Evolutionary conservation across 2,329 filamentous ascomycete species (phyloP).

Genomic region (Trichoderma citrinoviride): DNA sequence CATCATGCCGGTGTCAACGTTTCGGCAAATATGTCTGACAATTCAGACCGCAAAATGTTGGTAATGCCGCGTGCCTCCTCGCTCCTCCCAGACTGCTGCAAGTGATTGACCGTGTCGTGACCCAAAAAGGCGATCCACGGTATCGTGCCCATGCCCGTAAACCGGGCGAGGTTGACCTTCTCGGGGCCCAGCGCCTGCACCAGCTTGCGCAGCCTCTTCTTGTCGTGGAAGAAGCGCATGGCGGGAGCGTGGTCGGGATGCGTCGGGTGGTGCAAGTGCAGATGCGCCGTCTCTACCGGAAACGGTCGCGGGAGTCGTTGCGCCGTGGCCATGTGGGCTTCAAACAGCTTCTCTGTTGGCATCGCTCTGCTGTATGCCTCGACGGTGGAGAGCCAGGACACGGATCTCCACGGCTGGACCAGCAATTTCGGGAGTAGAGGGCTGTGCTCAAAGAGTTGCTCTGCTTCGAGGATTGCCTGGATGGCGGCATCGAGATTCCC

Average conservation of each 20-base stretch:
- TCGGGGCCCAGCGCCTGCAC: slow-evolving; percentile 29
- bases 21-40: slow-evolving; percentile 33
- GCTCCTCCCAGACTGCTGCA: slow-evolving; percentile 41
- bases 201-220: slow-evolving; percentile 31
- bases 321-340: slow-evolving; percentile 50
- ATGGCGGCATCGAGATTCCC: slow-evolving; percentile 52
- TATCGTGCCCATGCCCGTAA: slow-evolving; percentile 34
- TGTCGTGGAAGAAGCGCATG: slow-evolving; percentile 44
- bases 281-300: slow-evolving; percentile 50
- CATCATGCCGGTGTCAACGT: slow-evolving; percentile 26
- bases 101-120: slow-evolving; percentile 47
- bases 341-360: slow-evolving; percentile 50
- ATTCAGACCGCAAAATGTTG: slow-evolving; percentile 38
- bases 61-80: slow-evolving; percentile 43
- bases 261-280: slow-evolving; percentile 55
- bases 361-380: slow-evolving; percentile 45
- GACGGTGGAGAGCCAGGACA: slow-evolving; percentile 54
- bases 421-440: slow-evolving; percentile 39
- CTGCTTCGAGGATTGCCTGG: slow-evolving; percentile 46
- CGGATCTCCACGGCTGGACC: slow-evolving; percentile 43
- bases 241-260: slow-evolving; percentile 48
- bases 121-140: slow-evolving; percentile 42
- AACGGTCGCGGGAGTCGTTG: slow-evolving; percentile 39
- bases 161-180: slow-evolving; percentile 30
- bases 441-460: slow-evolving; percentile 40